Percentiles rank a stretch among this genome's conserved stretches.
phyloP scores from a whole-genome alignment of 768 basidiomycete genomes.

The Mycena metata region DNA sequence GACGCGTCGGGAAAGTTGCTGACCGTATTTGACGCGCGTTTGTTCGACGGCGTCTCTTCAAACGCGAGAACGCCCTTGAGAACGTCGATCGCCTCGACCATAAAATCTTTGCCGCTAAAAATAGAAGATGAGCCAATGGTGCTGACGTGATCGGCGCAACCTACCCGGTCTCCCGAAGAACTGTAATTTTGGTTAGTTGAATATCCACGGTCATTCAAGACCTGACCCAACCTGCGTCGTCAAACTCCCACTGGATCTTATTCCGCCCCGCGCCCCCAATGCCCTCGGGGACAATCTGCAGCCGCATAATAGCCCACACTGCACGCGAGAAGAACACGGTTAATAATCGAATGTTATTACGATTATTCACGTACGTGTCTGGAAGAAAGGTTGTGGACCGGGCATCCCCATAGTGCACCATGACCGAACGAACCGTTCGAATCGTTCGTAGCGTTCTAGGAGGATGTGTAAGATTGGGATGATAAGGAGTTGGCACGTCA shows the following conservation, averaged over 20 bases:
- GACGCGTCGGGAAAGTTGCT: conserved; percentile 48
- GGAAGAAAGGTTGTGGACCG: conserved; percentile 91
- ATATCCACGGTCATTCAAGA: too few relatives aligned
- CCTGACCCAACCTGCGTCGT: conserved; percentile 69
- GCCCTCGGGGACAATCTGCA: conserved; percentile 84
- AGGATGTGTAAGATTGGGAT: conserved; percentile 25
- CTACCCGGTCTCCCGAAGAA: conserved; percentile 94
- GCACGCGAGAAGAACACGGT: conserved; percentile 42
- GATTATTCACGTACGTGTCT: conserved; percentile 60
- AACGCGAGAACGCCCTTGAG: conserved; percentile 90
- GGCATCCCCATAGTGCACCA: conserved; percentile 93
- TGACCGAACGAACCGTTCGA: conserved; percentile 79
- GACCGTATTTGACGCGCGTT: conserved; percentile 44
- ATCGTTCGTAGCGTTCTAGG: conserved; percentile 78
- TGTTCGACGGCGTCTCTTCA: conserved; percentile 70
- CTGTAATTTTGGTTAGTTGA: conserved; percentile 40
- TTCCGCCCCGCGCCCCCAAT: conserved; percentile 84
- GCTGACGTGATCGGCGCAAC: conserved; percentile 50
- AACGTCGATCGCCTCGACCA: conserved; percentile 90
- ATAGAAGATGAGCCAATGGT: conserved; percentile 36
- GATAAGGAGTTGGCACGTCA: conserved; percentile 9
- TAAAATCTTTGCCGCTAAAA: conserved; percentile 90
- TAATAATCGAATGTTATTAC: conserved; percentile 6
- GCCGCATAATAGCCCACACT: conserved; percentile 83
- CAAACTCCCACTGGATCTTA: conserved; percentile 90